A percentile compares a stretch with the other conserved stretches of the same genome.
These are phyloP conservation scores for Fennellomyces sp. DNA, from an alignment of 371 early-diverging fungal genomes.

Conservation along the genomic window DNA sequence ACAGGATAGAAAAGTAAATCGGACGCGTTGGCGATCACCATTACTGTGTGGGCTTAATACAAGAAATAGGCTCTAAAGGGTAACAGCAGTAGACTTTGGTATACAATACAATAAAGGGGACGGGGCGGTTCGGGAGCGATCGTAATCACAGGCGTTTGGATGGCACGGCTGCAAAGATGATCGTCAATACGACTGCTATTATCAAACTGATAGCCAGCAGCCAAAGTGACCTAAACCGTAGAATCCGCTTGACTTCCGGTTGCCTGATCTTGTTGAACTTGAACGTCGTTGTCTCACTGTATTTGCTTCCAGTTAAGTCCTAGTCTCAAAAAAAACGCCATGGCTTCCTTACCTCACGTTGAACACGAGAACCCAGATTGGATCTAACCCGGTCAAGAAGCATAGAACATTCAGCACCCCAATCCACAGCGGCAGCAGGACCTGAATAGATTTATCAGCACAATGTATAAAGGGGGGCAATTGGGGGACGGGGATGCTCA, in stretches of 20 bases:
- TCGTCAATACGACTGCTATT: conserved; percentile 34
- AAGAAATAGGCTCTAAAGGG: neutral
- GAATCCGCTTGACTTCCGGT: conserved; percentile 39
- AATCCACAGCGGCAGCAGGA: conserved; percentile 47
- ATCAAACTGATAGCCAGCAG: conserved; percentile 26
- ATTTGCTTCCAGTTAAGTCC: neutral
- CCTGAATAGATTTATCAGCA: conserved; percentile 25
- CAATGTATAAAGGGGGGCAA: too few relatives aligned
- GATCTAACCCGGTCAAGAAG: conserved; percentile 50
- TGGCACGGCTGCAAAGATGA: conserved; percentile 50
- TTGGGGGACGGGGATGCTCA: too few relatives aligned
- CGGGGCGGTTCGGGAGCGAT: neutral
- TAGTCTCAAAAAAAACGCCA: neutral
- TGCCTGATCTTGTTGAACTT: conserved; percentile 47
- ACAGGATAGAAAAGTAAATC: too few relatives aligned
- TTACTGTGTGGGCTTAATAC: too few relatives aligned
- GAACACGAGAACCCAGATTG: conserved; percentile 47
- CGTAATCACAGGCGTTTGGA: conserved; percentile 25
- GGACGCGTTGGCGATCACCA: too few relatives aligned
- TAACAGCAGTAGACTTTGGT: neutral
- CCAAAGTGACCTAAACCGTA: conserved; percentile 47
- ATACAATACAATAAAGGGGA: conserved; percentile 1
- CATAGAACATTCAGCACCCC: conserved; percentile 40
- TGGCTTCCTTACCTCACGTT: conserved; percentile 37
- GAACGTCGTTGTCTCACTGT: conserved; percentile 54